These are phyloP conservation scores for Plantago rigida DNA, from an alignment of 305 asterid genomes.

Conservation along the genomic window DNA sequence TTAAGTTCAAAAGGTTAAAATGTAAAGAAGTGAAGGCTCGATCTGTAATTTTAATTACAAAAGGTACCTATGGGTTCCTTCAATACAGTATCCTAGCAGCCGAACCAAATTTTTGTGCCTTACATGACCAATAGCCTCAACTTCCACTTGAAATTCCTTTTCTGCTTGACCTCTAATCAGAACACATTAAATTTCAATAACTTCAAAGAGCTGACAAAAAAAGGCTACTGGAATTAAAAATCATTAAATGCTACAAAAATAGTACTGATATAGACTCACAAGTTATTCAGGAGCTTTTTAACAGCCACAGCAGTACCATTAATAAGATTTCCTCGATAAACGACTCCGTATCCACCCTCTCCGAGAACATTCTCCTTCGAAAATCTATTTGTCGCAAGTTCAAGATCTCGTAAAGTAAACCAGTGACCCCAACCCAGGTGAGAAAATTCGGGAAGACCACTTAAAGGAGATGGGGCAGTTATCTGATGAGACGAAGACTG, in stretches of 20 bases:
- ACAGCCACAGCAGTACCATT: conserved; percentile 82
- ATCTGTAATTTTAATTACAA: conserved; percentile 3
- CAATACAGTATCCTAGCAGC: conserved; percentile 84
- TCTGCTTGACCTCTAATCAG: conserved; percentile 85
- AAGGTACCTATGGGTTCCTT: conserved; percentile 88
- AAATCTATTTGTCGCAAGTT: conserved; percentile 69
- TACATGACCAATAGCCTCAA: conserved; percentile 92
- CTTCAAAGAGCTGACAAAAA: conserved; percentile 1
- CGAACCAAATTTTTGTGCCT: conserved; percentile 92
- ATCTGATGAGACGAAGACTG: conserved; percentile 51
- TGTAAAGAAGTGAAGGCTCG: background rate
- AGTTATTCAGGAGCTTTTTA: conserved; percentile 78
- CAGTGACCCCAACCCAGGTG: conserved; percentile 98
- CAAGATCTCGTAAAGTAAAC: conserved; percentile 88
- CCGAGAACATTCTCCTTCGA: conserved; percentile 77
- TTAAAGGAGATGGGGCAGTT: conserved; percentile 75
- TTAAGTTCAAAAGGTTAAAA: conserved; percentile 11
- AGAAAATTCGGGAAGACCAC: conserved; percentile 82
- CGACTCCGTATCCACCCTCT: conserved; percentile 95
- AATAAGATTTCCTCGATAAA: conserved; percentile 62
- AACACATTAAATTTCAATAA: background rate
- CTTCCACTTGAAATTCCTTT: conserved; percentile 84
- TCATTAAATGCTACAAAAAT: conserved; percentile 5
- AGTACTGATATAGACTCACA: conserved; percentile 47
- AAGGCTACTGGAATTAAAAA: conserved; percentile 7